phyloP scores from a whole-genome alignment of 2,329 filamentous ascomycete species.

The Trichothecium roseum region DNA sequence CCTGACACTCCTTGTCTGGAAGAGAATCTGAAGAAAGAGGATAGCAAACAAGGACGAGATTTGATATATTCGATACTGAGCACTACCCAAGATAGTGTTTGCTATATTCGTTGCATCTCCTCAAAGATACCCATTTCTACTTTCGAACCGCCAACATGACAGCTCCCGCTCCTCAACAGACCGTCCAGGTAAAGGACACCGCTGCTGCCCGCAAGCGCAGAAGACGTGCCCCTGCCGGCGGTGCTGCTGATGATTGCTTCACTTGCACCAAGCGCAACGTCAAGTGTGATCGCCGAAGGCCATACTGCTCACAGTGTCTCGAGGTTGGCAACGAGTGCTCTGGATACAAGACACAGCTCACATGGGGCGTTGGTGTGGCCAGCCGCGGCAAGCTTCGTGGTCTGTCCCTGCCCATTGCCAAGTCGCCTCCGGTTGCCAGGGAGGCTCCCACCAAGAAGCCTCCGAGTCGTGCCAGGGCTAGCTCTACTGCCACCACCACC shows the following conservation, averaged over 20 bases:
- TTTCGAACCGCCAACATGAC: constrained; percentile 28
- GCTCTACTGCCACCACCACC: constrained; percentile 27
- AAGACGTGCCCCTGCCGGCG: constrained; percentile 78
- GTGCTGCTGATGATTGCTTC: constrained; percentile 91
- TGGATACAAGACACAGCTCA: constrained; percentile 92
- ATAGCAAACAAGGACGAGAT: too few species aligned
- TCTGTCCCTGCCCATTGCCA: constrained; percentile 63
- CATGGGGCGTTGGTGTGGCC: constrained; percentile 92
- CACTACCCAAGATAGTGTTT: too few species aligned
- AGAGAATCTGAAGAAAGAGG: too few species aligned
- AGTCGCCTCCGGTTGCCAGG: constrained; percentile 43
- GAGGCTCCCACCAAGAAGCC: constrained; percentile 33
- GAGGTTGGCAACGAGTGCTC: constrained; percentile 87
- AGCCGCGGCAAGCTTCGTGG: constrained; percentile 91
- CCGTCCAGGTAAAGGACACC: constrained; percentile 35
- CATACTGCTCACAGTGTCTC: constrained; percentile 91
- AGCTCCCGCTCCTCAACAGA: constrained; percentile 33
- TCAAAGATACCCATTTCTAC: too few species aligned
- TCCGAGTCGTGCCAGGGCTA: constrained; percentile 31
- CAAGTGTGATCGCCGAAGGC: constrained; percentile 82
- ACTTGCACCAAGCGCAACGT: constrained; percentile 74
- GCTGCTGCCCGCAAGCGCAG: constrained; percentile 58
- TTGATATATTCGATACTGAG: too few species aligned
- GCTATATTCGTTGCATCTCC: too few species aligned
- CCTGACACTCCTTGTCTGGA: too few species aligned